phyloP scores from a whole-genome alignment of 371 early-diverging fungal species.

The Nosema muscidifuracis region DNA sequence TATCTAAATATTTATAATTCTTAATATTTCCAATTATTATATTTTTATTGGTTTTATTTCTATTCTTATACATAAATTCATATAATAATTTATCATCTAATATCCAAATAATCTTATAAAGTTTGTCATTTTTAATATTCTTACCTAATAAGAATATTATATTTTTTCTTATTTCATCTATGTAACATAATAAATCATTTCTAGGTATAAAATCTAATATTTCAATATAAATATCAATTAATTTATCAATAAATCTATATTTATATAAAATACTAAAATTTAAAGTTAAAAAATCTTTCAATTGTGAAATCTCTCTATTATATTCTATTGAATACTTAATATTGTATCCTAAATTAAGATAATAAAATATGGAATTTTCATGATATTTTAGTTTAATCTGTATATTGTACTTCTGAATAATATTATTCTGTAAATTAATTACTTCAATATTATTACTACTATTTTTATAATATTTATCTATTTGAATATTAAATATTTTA shows the following conservation, averaged over 20 bases:
- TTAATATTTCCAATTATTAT: conserved; percentile 24
- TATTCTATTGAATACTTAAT: not conserved
- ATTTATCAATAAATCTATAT: not conserved
- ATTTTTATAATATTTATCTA: not conserved
- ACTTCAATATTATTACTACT: not conserved
- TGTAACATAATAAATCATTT: not conserved
- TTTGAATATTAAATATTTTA: not conserved
- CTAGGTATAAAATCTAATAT: not conserved
- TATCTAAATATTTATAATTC: conserved; percentile 1
- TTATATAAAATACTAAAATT: not conserved
- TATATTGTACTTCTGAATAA: not conserved
- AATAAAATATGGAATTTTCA: not conserved
- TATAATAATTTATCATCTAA: conserved; percentile 2
- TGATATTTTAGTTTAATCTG: not conserved
- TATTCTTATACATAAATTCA: not conserved
- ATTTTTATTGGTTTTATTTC: conserved; percentile 6
- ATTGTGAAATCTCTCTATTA: not conserved
- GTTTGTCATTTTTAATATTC: not conserved
- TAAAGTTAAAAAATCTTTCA: not conserved
- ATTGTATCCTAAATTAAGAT: not conserved
- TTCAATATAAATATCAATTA: not conserved
- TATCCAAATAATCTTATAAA: not conserved
- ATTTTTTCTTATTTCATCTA: not conserved
- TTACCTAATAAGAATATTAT: not conserved
- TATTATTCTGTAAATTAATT: not conserved